These are phyloP conservation scores for Kalanchoe fedtschenkoi DNA, from an alignment of 164 flowering plant species.

Conservation along the genomic window DNA sequence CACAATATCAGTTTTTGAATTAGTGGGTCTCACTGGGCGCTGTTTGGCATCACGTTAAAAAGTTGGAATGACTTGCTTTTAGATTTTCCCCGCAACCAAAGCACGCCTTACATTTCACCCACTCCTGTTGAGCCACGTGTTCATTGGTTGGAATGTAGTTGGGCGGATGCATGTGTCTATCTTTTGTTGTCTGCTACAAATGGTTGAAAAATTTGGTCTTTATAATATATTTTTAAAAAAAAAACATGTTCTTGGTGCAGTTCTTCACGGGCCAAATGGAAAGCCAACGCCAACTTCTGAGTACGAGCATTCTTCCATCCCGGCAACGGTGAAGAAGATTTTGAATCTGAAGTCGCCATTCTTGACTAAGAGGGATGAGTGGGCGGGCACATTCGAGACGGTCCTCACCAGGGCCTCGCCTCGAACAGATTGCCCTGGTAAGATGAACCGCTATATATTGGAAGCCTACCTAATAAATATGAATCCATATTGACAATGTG, in stretches of 20 bases:
- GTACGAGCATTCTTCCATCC: constrained; percentile 80
- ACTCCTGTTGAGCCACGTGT: too few species aligned
- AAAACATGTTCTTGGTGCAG: constrained; percentile 26
- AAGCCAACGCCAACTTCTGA: constrained; percentile 56
- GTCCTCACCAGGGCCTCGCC: constrained; percentile 43
- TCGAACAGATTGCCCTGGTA: constrained; percentile 81
- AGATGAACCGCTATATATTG: background rate
- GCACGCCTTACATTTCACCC: too few species aligned
- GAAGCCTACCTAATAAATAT: background rate
- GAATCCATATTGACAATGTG: background rate
- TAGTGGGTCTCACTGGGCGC: too few species aligned
- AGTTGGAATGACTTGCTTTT: too few species aligned
- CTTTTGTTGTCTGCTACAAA: too few species aligned
- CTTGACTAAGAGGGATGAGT: constrained; percentile 67
- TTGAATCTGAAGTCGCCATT: constrained; percentile 55
- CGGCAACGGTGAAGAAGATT: constrained; percentile 83
- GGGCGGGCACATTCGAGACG: constrained; percentile 88
- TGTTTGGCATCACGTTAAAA: too few species aligned
- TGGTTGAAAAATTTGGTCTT: too few species aligned
- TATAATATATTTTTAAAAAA: too few species aligned
- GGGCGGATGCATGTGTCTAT: too few species aligned
- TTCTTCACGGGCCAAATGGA: constrained; percentile 83
- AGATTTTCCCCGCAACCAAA: too few species aligned
- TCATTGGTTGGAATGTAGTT: too few species aligned
- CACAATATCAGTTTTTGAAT: too few species aligned